Base-by-base conservation (phyloP, 1,139 yeast genomes). In the Suhomyces choctaworum region DNA sequence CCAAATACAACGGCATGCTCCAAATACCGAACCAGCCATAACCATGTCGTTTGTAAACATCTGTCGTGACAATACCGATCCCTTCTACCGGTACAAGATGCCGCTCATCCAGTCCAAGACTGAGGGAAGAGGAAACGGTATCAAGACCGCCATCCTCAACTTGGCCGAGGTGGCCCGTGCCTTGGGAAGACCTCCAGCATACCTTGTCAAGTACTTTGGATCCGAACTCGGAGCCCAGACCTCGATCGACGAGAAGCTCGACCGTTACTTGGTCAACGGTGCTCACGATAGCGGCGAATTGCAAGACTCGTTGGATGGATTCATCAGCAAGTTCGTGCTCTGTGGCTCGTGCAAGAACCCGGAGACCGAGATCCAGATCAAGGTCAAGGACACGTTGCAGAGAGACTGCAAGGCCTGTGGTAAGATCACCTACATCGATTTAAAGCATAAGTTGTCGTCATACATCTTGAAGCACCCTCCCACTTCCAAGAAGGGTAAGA, bases 351-450 rank as follows among this genome's bases (percentile, higher is more conserved):
- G 99, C 75, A 86, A 86, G 72, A 92, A 92, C 68, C 99, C 99
- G 22, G 99, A 92, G 68, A 92, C 99, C 25, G 97, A 88, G 57
- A 82, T 90, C 56, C 75, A 82, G 51, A 74, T 90, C 54, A 80
- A 85, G 50, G 85, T 82, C 54, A 86, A 82, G 51, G 94, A 83
- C 33, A 73, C 71, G 47, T 70, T 94, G 58, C 82, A 82, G 54
- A 82, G 92, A 65, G 97, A 92, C 63, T 92, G 99, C 75, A 92
- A 92, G 65, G 99, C 99, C 20, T 92, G 99, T 75, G 99, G 99
- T 66, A 82, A 82, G 62, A 78, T 90, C 58, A 80, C 96, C 20
- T 73, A 72, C 37, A 78, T 90, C 52, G 97, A 90, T 56, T 82
- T 89, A 47, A 79, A 94, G 62, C 94, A 86, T 62, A 90, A 87